Evolutionary conservation across 139 green algal genomes (phyloP), one percentile per base, ranked within the genome.

Genomic region (Tetradesmus obliquus): DNA sequence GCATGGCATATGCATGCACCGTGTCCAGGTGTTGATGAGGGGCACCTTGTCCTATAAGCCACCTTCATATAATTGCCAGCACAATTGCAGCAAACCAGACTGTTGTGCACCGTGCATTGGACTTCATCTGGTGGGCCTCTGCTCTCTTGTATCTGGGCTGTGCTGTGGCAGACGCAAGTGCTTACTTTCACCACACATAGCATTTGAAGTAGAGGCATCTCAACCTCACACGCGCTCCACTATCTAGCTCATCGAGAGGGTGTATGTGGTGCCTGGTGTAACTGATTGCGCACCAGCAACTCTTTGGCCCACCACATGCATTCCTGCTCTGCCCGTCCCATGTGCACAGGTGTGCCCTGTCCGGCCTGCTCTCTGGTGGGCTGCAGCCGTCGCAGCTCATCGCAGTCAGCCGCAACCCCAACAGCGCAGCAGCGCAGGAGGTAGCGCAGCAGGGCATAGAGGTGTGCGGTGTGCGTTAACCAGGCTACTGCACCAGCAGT

Each of bases 341-440:
- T 17, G 32, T 79, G 6, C 19, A 8, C 80, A 74, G 69, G 79
- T 87, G 60, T 84, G 88, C 88, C 15, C 80, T 92, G 54, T 71
- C 54, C 24, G 88, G 88, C 24, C 55, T 92, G 19, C 80, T 92
- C 12, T 55, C 79, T 76, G 88, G 71, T 53, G 88, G 88, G 5
- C 54, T 92, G 80, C 45, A 55, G 58, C 80, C 88, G 2, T 88
- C 79, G 4, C 80, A 87, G 80, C 51, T 92, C 7, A 22, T 92
- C 5, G 93, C 91, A 9, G 72, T 95, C 22, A 92, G 69, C 8
- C 88, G 93, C 58, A 93, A 88, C 72, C 79, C 91, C 10, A 53
- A 12, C 22, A 60, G 82, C 24, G 55, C 80, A 32, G 79, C 88
- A 79, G 91, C 91, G 5, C 15, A 69, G 17, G 79, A 84, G 7